Evolutionary conservation across 2,329 filamentous ascomycete genomes (phyloP), one percentile per base, ranked within the genome.

Genomic region (Xylariales sp.): DNA sequence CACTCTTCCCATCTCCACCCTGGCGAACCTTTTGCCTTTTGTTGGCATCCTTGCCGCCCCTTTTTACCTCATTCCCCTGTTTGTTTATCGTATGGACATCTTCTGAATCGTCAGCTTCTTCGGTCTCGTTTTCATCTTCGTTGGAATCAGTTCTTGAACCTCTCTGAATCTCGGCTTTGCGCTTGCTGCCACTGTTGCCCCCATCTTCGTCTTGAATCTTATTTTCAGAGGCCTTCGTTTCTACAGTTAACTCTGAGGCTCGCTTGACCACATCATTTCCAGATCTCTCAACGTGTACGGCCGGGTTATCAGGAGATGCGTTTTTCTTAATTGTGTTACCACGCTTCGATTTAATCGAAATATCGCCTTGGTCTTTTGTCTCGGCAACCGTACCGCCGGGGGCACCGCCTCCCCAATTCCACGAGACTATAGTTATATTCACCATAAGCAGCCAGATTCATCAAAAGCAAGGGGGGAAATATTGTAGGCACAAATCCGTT

Each of bases 201-300:
- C 8, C 36, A 14, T 66, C 72, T 12, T 62, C 54, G 0, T 57
- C 72, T 75, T 65, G 53, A 5, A 56, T 62, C 18, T 71, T 73
- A 18, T 75, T 78, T 8, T 73, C 71, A 10, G 72, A 62, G 41
- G 73, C 78, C 68, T 82, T 82, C 72, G 85, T 75, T 64, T 89
- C 86, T 41, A 90, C 81, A 3, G 84, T 83, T 34, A 90, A 80
- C 78, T 91, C 89, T 50, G 83, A 85, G 12, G 88, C 86, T 69
- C 83, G 83, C 80, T 91, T 90, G 60, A 90, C 87, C 23, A 90
- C 88, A 76, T 91, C 88, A 73, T 90, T 89, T 55, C 89, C 88
- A 14, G 83, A 81, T 53, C 87, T 83, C 72, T 83, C 82, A 72
- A 91, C 79, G 70, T 86, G 84, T 5, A 91, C 86, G 39, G 88